Percentiles rank a stretch among this genome's conserved stretches.
phyloP scores from a whole-genome alignment of 1,284 basidiomycete species.

The Puccinia triticina region DNA sequence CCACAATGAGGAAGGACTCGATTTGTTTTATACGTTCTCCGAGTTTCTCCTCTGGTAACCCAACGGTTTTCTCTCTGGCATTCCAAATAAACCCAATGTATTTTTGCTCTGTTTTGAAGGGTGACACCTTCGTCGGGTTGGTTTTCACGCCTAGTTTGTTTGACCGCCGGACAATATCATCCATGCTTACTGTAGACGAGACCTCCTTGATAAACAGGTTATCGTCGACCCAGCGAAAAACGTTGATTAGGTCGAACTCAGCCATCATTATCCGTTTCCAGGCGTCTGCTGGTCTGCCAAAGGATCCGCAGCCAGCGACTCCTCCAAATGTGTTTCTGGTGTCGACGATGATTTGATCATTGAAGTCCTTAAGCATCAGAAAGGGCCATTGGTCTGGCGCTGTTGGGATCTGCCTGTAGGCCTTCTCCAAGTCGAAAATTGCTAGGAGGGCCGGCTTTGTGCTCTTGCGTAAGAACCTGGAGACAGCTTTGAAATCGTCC shows the following conservation, averaged over 20 bases:
- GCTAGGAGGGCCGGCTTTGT: not conserved
- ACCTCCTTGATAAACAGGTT: too few relatives aligned
- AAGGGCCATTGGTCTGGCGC: not conserved
- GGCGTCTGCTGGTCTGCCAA: not conserved
- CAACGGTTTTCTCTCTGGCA: not conserved
- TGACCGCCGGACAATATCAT: not conserved
- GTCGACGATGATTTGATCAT: not conserved
- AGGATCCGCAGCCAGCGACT: not conserved
- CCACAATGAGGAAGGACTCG: too few relatives aligned
- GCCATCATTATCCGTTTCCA: not conserved
- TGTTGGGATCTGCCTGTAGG: too few relatives aligned
- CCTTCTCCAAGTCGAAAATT: too few relatives aligned
- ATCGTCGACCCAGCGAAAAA: too few relatives aligned
- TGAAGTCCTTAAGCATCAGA: not conserved
- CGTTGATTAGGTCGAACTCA: not conserved
- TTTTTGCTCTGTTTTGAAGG: not conserved
- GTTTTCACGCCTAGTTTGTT: not conserved
- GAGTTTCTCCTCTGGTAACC: not conserved
- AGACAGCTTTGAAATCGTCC: too few relatives aligned
- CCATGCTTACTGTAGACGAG: not conserved
- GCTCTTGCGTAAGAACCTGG: not conserved
- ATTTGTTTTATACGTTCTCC: too few relatives aligned
- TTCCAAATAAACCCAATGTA: slow-evolving; percentile 1
- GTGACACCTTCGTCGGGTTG: not conserved
- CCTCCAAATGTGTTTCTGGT: not conserved